Conservation (phyloP, 2,329 filamentous ascomycete genomes). For the Sclerotinia spermophila region DNA sequence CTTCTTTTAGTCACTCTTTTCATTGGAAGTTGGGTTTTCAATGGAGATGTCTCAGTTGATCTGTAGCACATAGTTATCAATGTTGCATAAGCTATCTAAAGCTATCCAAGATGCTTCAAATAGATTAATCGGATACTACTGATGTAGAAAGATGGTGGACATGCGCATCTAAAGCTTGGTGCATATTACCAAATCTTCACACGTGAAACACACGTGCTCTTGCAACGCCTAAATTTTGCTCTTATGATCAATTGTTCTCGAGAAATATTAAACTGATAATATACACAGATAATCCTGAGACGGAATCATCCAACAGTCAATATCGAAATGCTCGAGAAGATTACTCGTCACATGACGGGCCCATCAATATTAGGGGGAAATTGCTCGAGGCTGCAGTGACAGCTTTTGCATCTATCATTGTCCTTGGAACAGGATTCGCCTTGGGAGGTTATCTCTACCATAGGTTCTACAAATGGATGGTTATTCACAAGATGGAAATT, state of each 20-base stretch:
- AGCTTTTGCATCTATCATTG: constrained; percentile 69
- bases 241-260: not conserved
- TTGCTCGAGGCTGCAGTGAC: constrained; percentile 74
- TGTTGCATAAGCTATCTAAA: not conserved
- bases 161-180: not conserved
- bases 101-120: not conserved
- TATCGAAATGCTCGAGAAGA: not conserved
- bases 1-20: not conserved
- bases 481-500: constrained; percentile 87
- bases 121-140: not conserved
- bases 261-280: not conserved
- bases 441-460: constrained; percentile 75
- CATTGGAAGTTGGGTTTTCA: constrained; percentile 1
- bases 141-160: not conserved
- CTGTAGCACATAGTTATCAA: not conserved
- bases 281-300: not conserved
- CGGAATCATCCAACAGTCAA: not conserved
- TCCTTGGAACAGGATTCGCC: constrained; percentile 63
- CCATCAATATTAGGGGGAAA: constrained; percentile 42
- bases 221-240: no score
- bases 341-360: constrained; percentile 8
- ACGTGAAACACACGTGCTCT: not conserved
- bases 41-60: constrained; percentile 1
- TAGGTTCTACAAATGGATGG: constrained; percentile 80
- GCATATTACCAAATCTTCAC: not conserved